Evolutionary conservation across 148 eudicot species (phyloP).

Genomic region (Euryodendron excelsum): DNA sequence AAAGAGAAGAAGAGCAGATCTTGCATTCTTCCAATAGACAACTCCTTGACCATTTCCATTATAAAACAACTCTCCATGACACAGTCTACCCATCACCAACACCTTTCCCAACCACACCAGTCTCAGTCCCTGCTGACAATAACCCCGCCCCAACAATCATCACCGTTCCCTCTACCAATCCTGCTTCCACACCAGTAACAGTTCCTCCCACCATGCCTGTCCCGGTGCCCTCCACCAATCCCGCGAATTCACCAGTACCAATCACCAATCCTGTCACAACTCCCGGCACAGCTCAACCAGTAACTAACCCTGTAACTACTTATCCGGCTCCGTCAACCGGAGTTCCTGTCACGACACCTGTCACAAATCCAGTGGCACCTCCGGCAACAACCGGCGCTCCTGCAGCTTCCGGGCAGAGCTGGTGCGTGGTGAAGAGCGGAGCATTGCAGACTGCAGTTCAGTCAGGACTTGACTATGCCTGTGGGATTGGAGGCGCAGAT

Average conservation of each 20-base stretch:
- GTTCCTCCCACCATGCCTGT: conserved; percentile 28
- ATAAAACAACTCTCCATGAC: conserved; percentile 38
- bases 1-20: conserved; percentile 15
- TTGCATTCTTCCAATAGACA: conserved; percentile 27
- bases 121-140: conserved; percentile 36
- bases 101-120: conserved; percentile 38
- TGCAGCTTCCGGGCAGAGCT: conserved; percentile 50
- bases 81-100: conserved; percentile 44
- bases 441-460: conserved; percentile 50
- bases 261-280: conserved; percentile 46
- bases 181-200: conserved; percentile 28
- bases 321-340: conserved; percentile 38
- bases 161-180: conserved; percentile 55
- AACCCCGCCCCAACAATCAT: conserved; percentile 44
- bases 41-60: conserved; percentile 15
- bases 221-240: conserved; percentile 36
- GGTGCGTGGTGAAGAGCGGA: conserved; percentile 83
- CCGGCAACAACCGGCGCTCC: conserved; percentile 31
- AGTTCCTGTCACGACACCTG: conserved; percentile 39
- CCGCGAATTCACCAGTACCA: conserved; percentile 30
- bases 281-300: conserved; percentile 29
- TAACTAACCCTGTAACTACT: conserved; percentile 40
- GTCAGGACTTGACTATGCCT: conserved; percentile 78
- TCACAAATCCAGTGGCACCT: conserved; percentile 24
- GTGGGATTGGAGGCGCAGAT: conserved; percentile 85